phyloP scores from a whole-genome alignment of 805 yeast species.

The Maudiozyma turicensis region DNA sequence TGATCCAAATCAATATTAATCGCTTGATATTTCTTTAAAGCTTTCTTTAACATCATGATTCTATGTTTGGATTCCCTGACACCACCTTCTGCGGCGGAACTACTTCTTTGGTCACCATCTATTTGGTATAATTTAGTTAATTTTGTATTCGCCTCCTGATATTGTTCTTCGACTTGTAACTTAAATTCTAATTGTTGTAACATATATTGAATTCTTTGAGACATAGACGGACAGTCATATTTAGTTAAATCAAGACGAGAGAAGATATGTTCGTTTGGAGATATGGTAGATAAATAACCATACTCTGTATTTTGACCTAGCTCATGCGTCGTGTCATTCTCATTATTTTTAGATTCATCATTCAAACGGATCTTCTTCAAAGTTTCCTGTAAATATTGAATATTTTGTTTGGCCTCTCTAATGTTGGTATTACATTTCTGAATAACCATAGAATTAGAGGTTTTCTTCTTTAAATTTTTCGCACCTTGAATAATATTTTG shows the following conservation, averaged over 20 bases:
- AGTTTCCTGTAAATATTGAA: conserved; percentile 76
- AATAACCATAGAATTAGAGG: conserved; percentile 72
- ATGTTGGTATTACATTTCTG: conserved; percentile 86
- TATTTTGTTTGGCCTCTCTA: conserved; percentile 83
- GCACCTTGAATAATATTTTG: conserved; percentile 82
- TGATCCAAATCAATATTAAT: conserved; percentile 65
- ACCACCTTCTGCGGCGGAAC: conserved; percentile 85
- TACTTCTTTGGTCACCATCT: conserved; percentile 83
- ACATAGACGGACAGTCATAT: conserved; percentile 88
- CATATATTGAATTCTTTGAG: conserved; percentile 92
- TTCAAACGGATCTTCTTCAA: conserved; percentile 44
- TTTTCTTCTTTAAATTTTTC: conserved; percentile 64
- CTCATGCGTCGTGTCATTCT: conserved; percentile 1
- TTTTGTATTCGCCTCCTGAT: conserved; percentile 85
- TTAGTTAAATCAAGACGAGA: conserved; percentile 75
- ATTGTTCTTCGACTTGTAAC: conserved; percentile 87
- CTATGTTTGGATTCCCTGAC: conserved; percentile 75
- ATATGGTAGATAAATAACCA: conserved; percentile 32
- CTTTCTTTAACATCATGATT: conserved; percentile 70
- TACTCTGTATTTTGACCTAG: conserved; percentile 11
- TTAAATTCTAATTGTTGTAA: conserved; percentile 90
- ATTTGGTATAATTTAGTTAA: conserved; percentile 73
- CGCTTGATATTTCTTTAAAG: conserved; percentile 80
- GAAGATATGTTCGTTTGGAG: conserved; percentile 32
- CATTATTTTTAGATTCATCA: conserved; percentile 4